phyloP scores from a whole-genome alignment of 768 basidiomycete genomes.

The Sarcodon sp. region DNA sequence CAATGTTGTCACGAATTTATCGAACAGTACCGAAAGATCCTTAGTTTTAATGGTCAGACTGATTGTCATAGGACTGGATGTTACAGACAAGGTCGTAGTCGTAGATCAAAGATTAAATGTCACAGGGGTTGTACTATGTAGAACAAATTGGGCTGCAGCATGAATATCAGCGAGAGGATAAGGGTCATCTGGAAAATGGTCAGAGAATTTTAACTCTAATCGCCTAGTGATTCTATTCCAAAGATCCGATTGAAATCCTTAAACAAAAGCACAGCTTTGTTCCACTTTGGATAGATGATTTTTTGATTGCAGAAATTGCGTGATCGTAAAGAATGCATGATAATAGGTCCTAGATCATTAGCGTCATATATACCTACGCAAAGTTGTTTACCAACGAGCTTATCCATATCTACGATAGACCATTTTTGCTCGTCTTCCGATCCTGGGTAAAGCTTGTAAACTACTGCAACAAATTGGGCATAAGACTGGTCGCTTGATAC shows the following conservation, averaged over 20 bases:
- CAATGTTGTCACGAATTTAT: neutral
- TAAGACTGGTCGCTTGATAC: conserved; percentile 4
- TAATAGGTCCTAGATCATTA: conserved; percentile 7
- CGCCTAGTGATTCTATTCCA: neutral
- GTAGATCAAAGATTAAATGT: neutral
- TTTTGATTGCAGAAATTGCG: conserved; percentile 10
- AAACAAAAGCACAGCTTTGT: conserved; percentile 10
- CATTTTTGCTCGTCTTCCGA: conserved; percentile 7
- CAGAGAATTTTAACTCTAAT: conserved; percentile 11
- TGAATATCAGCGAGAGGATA: conserved; percentile 11
- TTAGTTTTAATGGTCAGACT: conserved; percentile 1
- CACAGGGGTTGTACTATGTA: conserved; percentile 3
- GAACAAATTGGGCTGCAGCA: conserved; percentile 10
- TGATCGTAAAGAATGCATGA: conserved; percentile 9
- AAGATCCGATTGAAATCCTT: conserved; percentile 4
- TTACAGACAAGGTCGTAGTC: neutral
- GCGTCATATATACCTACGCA: neutral
- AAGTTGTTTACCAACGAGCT: conserved; percentile 9
- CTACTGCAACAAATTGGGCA: conserved; percentile 11
- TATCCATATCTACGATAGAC: conserved; percentile 11
- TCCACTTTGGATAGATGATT: conserved; percentile 8
- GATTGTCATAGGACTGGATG: neutral
- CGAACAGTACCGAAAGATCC: neutral
- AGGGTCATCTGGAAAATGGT: conserved; percentile 13
- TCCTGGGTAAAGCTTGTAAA: conserved; percentile 13